Conservation (phyloP, 2,329 filamentous ascomycete species). For the Hypoxylon sp. region DNA sequence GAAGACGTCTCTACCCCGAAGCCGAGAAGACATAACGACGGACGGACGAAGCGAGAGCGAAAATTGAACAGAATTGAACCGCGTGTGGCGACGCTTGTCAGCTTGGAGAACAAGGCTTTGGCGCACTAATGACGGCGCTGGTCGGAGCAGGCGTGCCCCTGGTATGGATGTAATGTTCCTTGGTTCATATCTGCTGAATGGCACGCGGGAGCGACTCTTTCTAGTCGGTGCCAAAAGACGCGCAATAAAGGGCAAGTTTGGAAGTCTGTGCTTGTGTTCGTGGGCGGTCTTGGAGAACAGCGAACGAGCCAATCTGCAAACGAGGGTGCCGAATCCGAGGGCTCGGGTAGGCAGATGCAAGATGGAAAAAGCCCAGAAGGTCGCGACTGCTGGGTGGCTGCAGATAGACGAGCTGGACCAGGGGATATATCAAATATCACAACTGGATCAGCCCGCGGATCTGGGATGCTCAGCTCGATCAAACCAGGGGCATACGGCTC, state of each 20-base stretch:
- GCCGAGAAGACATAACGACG: slow-evolving; percentile 42
- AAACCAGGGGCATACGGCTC: slow-evolving; percentile 29
- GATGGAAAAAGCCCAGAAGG: slow-evolving; percentile 30
- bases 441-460: slow-evolving; percentile 28
- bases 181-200: slow-evolving; percentile 36
- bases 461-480: slow-evolving; percentile 27
- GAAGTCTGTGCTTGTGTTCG: slow-evolving; percentile 32
- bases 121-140: slow-evolving; percentile 19
- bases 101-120: slow-evolving; percentile 1
- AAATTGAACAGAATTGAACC: slow-evolving; percentile 3
- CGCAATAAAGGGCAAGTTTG: slow-evolving; percentile 6
- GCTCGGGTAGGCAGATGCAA: slow-evolving; percentile 33
- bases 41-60: background rate
- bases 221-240: slow-evolving; percentile 15
- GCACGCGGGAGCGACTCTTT: slow-evolving; percentile 7
- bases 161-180: slow-evolving; percentile 24
- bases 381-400: slow-evolving; percentile 36
- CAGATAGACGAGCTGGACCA: slow-evolving; percentile 31
- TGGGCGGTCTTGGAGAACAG: slow-evolving; percentile 28
- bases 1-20: slow-evolving; percentile 40
- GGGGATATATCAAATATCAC: slow-evolving; percentile 33
- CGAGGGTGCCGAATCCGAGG: slow-evolving; percentile 38
- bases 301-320: slow-evolving; percentile 38
- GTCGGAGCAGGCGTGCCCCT: slow-evolving; percentile 22
- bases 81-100: slow-evolving; percentile 33